Evolutionary conservation across 1,284 basidiomycete genomes (phyloP), one percentile per base, ranked within the genome.

Genomic region (Marasmius oreades): DNA sequence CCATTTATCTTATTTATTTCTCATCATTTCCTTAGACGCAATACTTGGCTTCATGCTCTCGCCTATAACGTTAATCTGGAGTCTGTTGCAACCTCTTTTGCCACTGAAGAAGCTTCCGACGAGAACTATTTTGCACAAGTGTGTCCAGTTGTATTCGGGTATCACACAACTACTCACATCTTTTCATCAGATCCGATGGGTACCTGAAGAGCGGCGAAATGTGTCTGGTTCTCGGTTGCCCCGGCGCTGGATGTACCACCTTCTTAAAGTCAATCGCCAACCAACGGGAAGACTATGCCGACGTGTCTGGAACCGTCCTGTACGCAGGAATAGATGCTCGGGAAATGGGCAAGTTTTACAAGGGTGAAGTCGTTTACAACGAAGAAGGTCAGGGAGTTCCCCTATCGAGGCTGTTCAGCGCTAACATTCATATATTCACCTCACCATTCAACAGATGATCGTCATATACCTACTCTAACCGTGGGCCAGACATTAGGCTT

Each of bases 301-400:
- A 66, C 16, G 76, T 91, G 12, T 62, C 69, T 1, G 91, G 92
- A n/a, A 75, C 88, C 0, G 81, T 92, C 11, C 72, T 78, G 0
- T 94, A 93, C 66, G 88, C 86, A 16, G 89, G 88, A 5, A 90
- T 92, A 53, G 73, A 75, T 52, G 81, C 86, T 0, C 65, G 68
- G 14, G 82, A 88, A 62, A 88, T 90, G 79, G 77, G 74, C 1
- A 84, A 84, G 61, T 68, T 75, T 56, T 90, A 87, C 70, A 88
- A 82, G 59, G 94, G 93, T 51, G 93, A 95, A 70, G 90, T 93
- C 12, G 84, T 88, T 16, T 95, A 93, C 71, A 93, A 92, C 64
- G 79, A 84, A 64, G 88, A 90, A 74, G 85, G 85, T 82, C 46
- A 47, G 69, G 52, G 63, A 28, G 11, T 56, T 37, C 52, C n/a